Evolutionary conservation across 2,329 filamentous ascomycete genomes (phyloP).

Genomic region (Aspergillus intermedius): DNA sequence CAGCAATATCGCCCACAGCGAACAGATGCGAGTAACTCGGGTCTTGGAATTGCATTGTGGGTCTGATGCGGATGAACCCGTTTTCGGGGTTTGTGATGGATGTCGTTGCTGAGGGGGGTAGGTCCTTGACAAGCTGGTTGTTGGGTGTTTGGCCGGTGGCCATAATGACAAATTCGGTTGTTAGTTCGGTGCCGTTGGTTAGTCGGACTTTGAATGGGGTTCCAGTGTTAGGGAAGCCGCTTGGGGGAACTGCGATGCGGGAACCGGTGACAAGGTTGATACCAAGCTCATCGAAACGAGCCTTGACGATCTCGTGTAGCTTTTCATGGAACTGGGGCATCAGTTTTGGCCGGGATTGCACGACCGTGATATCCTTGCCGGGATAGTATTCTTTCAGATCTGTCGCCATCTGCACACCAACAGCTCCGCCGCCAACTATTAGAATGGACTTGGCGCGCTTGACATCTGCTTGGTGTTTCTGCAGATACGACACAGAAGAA

Average conservation of each 20-base stretch:
- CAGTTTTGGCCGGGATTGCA: conserved; percentile 40
- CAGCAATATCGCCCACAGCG: conserved; percentile 31
- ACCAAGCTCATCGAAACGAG: conserved; percentile 28
- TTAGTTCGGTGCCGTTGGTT: conserved; percentile 25
- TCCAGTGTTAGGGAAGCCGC: conserved; percentile 22
- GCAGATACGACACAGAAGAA: conserved; percentile 27
- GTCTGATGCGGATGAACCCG: conserved; percentile 27
- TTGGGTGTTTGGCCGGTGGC: conserved; percentile 47
- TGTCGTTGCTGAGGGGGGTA: conserved; percentile 19
- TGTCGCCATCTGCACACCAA: conserved; percentile 46
- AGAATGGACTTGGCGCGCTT: conserved; percentile 25
- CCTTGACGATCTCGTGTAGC: conserved; percentile 25
- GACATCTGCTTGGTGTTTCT: conserved; percentile 25
- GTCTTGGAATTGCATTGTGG: conserved; percentile 29
- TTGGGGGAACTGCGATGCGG: conserved; percentile 20
- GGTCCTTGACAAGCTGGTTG: conserved; percentile 30
- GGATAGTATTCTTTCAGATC: conserved; percentile 46
- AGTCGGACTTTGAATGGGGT: conserved; percentile 22
- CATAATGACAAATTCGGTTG: conserved; percentile 37
- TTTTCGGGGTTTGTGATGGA: conserved; percentile 29
- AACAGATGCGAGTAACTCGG: conserved; percentile 25
- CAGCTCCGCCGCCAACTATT: conserved; percentile 44
- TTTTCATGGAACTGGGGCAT: conserved; percentile 29
- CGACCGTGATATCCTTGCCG: conserved; percentile 41
- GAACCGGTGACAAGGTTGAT: conserved; percentile 24